Evolutionary conservation across 73 alveolate genomes (phyloP).

Genomic region (Uronychia binucleata): DNA sequence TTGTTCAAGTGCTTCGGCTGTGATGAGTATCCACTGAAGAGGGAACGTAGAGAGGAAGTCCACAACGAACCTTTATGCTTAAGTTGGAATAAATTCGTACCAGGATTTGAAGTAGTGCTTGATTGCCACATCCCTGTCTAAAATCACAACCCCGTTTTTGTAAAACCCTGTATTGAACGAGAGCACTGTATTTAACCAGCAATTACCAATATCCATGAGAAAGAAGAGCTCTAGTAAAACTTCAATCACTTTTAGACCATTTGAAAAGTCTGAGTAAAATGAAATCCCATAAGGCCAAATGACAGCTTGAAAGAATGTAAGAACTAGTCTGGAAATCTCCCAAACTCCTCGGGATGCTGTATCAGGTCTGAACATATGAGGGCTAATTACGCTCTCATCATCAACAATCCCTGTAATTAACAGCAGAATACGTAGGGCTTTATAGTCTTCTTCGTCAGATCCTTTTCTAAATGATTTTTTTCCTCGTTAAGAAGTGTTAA

Average conservation of each 20-base stretch:
- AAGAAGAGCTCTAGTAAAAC: neutral
- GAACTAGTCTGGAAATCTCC: neutral
- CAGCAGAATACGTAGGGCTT: neutral
- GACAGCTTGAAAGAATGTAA: neutral
- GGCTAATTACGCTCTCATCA: neutral
- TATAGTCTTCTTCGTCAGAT: neutral
- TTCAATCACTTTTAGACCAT: neutral
- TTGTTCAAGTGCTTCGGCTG: neutral
- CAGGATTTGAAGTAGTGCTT: neutral
- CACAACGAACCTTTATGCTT: neutral
- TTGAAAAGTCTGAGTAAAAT: neutral
- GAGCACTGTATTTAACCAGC: neutral
- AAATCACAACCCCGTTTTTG: neutral
- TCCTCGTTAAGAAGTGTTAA: too few relatives aligned
- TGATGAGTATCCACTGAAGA: neutral
- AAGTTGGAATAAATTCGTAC: neutral
- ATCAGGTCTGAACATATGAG: neutral
- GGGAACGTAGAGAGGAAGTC: constrained; percentile 4
- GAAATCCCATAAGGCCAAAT: neutral
- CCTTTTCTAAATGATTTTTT: neutral
- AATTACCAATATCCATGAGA: constrained; percentile 3
- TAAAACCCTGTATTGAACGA: neutral
- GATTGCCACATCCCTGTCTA: neutral
- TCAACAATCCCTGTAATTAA: neutral
- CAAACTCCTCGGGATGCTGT: neutral